phyloP scores from a whole-genome alignment of 208 protist species.

The Crithidia thermophila region DNA sequence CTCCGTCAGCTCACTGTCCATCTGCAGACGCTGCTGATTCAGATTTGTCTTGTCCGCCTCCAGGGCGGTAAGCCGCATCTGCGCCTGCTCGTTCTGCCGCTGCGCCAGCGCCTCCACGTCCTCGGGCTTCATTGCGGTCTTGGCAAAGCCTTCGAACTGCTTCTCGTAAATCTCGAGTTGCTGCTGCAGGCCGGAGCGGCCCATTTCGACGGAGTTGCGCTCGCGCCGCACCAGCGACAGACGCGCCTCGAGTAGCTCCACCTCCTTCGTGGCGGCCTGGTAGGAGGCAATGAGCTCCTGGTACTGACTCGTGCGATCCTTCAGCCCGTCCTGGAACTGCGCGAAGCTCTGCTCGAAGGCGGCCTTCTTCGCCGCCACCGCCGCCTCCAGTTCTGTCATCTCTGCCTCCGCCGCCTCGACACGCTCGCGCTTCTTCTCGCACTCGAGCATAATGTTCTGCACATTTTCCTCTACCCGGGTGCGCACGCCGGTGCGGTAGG shows the following conservation, averaged over 20 bases:
- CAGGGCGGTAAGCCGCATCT: slow-evolving; percentile 47
- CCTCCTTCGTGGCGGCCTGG: slow-evolving; percentile 41
- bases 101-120: slow-evolving; percentile 51
- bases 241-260: slow-evolving; percentile 57
- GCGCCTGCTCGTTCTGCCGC: slow-evolving; percentile 49
- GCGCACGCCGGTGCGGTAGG: slow-evolving; percentile 42
- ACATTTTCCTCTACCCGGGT: slow-evolving; percentile 53
- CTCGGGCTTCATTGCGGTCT: slow-evolving; percentile 52
- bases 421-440: slow-evolving; percentile 42
- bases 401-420: slow-evolving; percentile 47
- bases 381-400: slow-evolving; percentile 47
- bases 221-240: slow-evolving; percentile 57
- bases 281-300: slow-evolving; percentile 55
- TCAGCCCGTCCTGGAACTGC: slow-evolving; percentile 36
- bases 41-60: slow-evolving; percentile 65
- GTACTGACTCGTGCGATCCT: slow-evolving; percentile 40
- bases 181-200: slow-evolving; percentile 42
- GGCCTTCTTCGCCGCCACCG: slow-evolving; percentile 52
- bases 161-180: slow-evolving; percentile 71
- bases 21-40: slow-evolving; percentile 57
- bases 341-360: slow-evolving; percentile 63
- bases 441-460: slow-evolving; percentile 43
- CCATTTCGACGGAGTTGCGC: slow-evolving; percentile 41
- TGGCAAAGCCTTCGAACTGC: slow-evolving; percentile 57
- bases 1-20: slow-evolving; percentile 72